phyloP scores from a whole-genome alignment of 352 stramenopile genomes.

The Peronospora farinosa region DNA sequence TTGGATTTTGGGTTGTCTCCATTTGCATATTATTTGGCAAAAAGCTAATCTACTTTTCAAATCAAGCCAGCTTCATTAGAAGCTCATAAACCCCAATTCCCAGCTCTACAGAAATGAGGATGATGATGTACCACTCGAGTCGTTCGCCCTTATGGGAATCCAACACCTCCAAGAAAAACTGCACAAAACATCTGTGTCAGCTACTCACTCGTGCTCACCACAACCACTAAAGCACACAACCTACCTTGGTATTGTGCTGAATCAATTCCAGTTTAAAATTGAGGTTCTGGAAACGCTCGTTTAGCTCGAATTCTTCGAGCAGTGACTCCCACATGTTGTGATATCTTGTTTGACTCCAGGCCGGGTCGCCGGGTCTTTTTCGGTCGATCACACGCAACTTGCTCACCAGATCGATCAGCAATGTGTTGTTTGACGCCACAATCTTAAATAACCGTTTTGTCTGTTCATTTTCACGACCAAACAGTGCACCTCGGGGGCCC shows the following conservation, averaged over 20 bases:
- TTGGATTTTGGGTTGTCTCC: slow-evolving; percentile 3
- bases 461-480: slow-evolving; percentile 70
- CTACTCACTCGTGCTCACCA: background rate
- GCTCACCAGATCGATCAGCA: slow-evolving; percentile 94
- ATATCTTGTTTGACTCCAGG: slow-evolving; percentile 94
- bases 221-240: slow-evolving; percentile 4
- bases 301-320: slow-evolving; percentile 91
- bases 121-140: slow-evolving; percentile 98
- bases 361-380: slow-evolving; percentile 86
- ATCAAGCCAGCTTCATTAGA: slow-evolving; percentile 62
- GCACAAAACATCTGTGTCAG: slow-evolving; percentile 11
- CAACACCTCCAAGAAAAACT: slow-evolving; percentile 98
- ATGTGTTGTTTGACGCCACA: slow-evolving; percentile 93
- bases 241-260: slow-evolving; percentile 95
- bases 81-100: slow-evolving; percentile 85
- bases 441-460: slow-evolving; percentile 84
- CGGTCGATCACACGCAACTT: slow-evolving; percentile 95
- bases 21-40: background rate
- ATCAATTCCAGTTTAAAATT: slow-evolving; percentile 97
- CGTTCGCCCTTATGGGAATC: slow-evolving; percentile 90
- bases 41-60: slow-evolving; percentile 6
- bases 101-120: slow-evolving; percentile 93
- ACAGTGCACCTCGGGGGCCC: slow-evolving; percentile 58
- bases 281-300: slow-evolving; percentile 92
- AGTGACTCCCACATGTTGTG: slow-evolving; percentile 88